Conservation (phyloP, 257 asterid genomes). For the Primulina tabacum region DNA sequence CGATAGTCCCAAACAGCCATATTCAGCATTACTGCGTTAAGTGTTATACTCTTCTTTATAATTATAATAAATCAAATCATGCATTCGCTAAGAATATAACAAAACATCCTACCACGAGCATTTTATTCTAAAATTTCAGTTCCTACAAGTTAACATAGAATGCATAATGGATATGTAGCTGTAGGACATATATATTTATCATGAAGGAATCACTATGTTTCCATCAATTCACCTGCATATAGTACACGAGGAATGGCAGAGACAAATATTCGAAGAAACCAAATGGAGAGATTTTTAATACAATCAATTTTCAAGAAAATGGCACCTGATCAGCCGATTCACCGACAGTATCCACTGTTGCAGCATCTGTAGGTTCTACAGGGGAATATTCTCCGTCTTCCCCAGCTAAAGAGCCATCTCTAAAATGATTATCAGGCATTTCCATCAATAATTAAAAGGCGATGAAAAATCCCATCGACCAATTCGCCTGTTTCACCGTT, state of each 20-base stretch:
- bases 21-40: not conserved
- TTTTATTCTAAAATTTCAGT: not conserved
- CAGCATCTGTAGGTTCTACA: conserved; percentile 27
- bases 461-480: conserved; percentile 8
- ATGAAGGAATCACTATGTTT: not conserved
- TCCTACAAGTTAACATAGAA: no score
- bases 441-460: conserved; percentile 38
- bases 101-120: not conserved
- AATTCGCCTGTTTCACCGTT: conserved; percentile 20
- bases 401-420: conserved; percentile 46
- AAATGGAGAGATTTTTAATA: not conserved
- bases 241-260: not conserved
- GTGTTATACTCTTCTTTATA: not conserved
- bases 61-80: not conserved
- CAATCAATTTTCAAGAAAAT: conserved; percentile 13
- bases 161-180: no score
- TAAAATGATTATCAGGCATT: conserved; percentile 53
- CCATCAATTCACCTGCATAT: not conserved
- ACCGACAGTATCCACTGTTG: conserved; percentile 33
- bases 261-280: conserved; percentile 2
- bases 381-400: conserved; percentile 36
- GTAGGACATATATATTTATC: no score
- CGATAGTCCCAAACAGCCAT: not conserved
- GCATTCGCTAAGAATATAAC: not conserved
- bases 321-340: conserved; percentile 50